phyloP scores from a whole-genome alignment of 129 eudicot species.

The Pseudognaphalium luteoalbum region DNA sequence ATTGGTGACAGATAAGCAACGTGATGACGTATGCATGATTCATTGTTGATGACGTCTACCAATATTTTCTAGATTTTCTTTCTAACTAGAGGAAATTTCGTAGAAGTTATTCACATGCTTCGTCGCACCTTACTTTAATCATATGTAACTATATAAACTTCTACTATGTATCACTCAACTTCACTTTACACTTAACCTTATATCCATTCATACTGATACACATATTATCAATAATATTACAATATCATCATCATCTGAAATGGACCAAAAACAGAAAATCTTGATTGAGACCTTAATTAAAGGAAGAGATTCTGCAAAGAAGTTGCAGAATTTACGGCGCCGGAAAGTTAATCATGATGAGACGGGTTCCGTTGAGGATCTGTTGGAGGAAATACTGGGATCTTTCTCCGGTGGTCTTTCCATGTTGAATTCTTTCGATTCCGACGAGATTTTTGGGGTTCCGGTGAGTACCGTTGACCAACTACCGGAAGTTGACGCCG shows the following conservation, averaged over 20 bases:
- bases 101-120: conserved; percentile 11
- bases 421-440: conserved; percentile 25
- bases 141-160: neutral
- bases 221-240: too few relatives aligned
- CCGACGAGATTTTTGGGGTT: conserved; percentile 25
- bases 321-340: conserved; percentile 31
- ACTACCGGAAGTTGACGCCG: conserved; percentile 35
- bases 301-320: conserved; percentile 36
- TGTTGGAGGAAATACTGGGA: conserved; percentile 24
- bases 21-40: neutral
- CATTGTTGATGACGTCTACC: neutral
- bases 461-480: conserved; percentile 34
- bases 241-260: neutral
- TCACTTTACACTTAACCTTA: conserved; percentile 20
- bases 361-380: conserved; percentile 23
- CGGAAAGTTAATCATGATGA: neutral
- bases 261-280: conserved; percentile 24
- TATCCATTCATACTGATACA: neutral
- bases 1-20: conserved; percentile 8
- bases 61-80: conserved; percentile 17
- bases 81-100: conserved; percentile 16
- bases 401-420: conserved; percentile 40
- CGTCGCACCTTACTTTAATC: neutral
- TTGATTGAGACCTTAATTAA: conserved; percentile 29
- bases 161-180: conserved; percentile 12